Conservation (phyloP, 116 monocot genomes). For the Iris pallida region DNA sequence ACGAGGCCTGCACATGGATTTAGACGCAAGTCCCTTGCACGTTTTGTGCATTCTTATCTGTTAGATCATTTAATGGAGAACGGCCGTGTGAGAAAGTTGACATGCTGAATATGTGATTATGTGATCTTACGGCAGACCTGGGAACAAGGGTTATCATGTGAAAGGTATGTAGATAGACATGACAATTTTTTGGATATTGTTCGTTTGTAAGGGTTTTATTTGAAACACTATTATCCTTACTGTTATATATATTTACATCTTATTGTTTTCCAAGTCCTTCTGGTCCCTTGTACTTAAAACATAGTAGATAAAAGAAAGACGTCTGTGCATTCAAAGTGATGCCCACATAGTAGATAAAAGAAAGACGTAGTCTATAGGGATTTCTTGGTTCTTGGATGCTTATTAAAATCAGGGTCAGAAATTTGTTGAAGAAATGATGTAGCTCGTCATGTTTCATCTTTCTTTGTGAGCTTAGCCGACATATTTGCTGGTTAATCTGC, state of each 20-base stretch:
- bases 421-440: conserved; percentile 7
- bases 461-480: neutral
- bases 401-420: conserved; percentile 6
- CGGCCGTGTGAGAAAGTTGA: neutral
- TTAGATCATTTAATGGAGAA: neutral
- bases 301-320: neutral
- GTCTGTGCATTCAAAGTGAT: neutral
- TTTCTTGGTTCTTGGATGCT: conserved; percentile 4
- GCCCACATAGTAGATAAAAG: neutral
- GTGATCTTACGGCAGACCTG: neutral
- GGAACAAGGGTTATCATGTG: neutral
- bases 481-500: neutral
- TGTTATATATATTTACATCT: neutral
- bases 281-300: neutral
- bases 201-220: neutral
- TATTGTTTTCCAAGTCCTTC: neutral
- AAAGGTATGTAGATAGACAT: conserved; percentile 1
- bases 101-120: neutral
- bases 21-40: neutral
- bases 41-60: no score
- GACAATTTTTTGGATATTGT: neutral
- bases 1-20: neutral
- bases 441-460: neutral
- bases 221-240: neutral
- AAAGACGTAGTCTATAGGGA: neutral